Base-by-base conservation (phyloP, 78 protist genomes). In the Cyanophora paradoxa region DNA sequence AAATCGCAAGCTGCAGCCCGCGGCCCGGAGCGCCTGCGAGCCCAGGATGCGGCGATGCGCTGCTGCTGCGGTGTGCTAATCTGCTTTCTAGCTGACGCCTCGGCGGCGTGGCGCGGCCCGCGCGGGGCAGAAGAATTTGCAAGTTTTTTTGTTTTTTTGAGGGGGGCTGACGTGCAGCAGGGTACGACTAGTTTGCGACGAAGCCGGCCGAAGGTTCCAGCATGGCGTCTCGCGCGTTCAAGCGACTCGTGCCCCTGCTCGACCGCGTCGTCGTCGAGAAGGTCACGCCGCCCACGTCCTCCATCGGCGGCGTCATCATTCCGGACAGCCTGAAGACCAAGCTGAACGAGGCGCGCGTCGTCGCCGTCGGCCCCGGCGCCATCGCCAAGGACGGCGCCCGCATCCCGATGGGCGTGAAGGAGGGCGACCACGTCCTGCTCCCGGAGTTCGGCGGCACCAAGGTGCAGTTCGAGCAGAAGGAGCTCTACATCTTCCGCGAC, bases 381-480 rank as follows among this genome's bases (percentile, higher is more conserved):
- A 50, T 69, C 40, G 56, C 28, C 30, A 24, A 40, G 52, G 70
- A 13, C 8, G 75, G 77, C 37, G 22, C 36, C 41, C 13, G 40
- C 8, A 8, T 76, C 48, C 64, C 77, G 36, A 40, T 68, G 58
- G 11, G 62, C 2, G 85, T 80, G 11, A n/a, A 59, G 72, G 67
- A 28, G 33, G 81, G 82, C 63, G 86, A 85, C 57, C n/a, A 30
- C 52, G 90, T 85, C 22, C 61, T 85, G 22, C 80, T 85, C 13
- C 90, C 90, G 61, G 85, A 85, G 81, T 85, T 69, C 56, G 90
- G 90, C n/a, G 90, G 85, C 41, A 56, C 14, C 39, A 39, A 62
- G 58, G 17, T 84, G 36, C 11, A 16, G n/a, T 26, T 68, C 26
- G 76, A n/a, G 48, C 76, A 56, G 28, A 54, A 67, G 30, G 82